Evolutionary conservation across 768 basidiomycete genomes (phyloP), one percentile per base, ranked within the genome.

Genomic region (Russula brevipes): DNA sequence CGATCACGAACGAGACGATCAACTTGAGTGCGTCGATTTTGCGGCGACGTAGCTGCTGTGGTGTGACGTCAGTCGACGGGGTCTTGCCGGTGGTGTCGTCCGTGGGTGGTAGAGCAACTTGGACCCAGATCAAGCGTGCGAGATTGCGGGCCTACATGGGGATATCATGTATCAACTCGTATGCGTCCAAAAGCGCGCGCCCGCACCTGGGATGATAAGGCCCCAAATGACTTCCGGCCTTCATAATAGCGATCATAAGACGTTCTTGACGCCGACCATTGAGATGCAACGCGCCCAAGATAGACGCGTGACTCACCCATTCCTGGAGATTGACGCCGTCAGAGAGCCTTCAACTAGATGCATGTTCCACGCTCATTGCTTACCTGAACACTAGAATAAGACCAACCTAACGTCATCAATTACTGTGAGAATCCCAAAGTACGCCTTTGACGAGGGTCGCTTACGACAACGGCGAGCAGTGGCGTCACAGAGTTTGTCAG

Each of bases 211-310:
- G 91, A 82, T 11, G 81, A 84, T 60, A 95, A 72, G 8, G 83
- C 69, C 0, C 87, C 85, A 70, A 94, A 94, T 47, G 85, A 83
- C 73, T 90, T 96, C 67, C 94, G 80, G 53, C 94, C 94, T 77
- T 94, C 93, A 81, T 86, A 91, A 69, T 86, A 92, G 39, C 90
- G 85, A 69, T 93, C 89, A 68, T 92, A 94, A 8, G 89, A 91
- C 30, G 89, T 92, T 56, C 87, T 91, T 60, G 67, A 57, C 38
- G 14, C 33, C n/a, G 12, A 24, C 31, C 11, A 5, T 30, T 60
- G 30, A 54, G 54, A 44, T 12, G 33, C 12, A 2, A 11, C 3
- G 31, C 10, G 12, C 24, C 16, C 3, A 11, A 42, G 30, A 38
- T 52, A 44, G 47, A 60, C 38, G 50, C 46, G 42, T 14, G 14